Evolutionary conservation across 305 asterid species (phyloP).

Genomic region (Striga hermonthica): DNA sequence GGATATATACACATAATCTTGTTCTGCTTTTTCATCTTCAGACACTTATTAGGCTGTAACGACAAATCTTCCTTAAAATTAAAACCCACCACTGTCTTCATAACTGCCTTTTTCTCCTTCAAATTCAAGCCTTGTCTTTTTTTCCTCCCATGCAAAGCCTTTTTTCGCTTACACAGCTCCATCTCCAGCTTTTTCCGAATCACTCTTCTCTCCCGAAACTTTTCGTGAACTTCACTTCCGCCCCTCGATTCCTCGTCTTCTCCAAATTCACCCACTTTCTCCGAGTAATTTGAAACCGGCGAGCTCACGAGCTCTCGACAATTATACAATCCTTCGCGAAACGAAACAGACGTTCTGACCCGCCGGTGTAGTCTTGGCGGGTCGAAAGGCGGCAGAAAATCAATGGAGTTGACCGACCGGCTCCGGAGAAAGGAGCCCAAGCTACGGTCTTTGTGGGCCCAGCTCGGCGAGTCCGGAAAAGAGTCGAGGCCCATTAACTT

Average conservation of each 20-base stretch:
- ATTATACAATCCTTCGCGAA: slow-evolving; percentile 34
- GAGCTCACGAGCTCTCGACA: too few species aligned
- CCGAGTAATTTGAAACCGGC: background rate
- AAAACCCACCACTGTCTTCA: slow-evolving; percentile 3
- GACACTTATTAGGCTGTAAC: background rate
- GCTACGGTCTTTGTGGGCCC: slow-evolving; percentile 18
- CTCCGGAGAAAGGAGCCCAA: slow-evolving; percentile 51
- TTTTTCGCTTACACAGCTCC: slow-evolving; percentile 26
- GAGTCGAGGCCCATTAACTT: slow-evolving; percentile 64
- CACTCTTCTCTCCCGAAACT: slow-evolving; percentile 20
- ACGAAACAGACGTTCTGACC: slow-evolving; percentile 48
- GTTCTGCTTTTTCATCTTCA: slow-evolving; percentile 28
- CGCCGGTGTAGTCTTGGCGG: slow-evolving; percentile 41
- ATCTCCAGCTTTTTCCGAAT: slow-evolving; percentile 12
- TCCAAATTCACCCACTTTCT: background rate
- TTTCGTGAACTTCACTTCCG: slow-evolving; percentile 19
- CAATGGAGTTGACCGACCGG: slow-evolving; percentile 52
- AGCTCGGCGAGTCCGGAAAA: slow-evolving; percentile 31
- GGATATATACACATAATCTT: slow-evolving; percentile 27
- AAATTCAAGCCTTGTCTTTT: slow-evolving; percentile 6
- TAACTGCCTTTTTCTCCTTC: slow-evolving; percentile 33
- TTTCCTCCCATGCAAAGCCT: slow-evolving; percentile 27
- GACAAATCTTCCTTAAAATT: slow-evolving; percentile 24
- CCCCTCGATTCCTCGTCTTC: background rate
- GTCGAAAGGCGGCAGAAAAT: slow-evolving; percentile 44